Evolutionary conservation across 352 stramenopile species (phyloP).

Genomic region (Globisporangium heterothallicum): DNA sequence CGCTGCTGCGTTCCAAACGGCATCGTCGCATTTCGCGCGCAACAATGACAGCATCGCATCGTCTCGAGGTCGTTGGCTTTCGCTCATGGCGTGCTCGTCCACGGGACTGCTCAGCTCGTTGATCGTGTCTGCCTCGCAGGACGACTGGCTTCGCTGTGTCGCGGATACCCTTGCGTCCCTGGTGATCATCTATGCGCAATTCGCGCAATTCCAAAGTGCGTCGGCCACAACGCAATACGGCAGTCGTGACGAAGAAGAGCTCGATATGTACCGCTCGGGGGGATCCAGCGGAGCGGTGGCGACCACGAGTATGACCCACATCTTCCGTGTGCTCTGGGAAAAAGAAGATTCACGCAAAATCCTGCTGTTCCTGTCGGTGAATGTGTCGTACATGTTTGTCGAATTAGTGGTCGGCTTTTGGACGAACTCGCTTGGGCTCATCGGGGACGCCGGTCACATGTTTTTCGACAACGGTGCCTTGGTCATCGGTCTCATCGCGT

Average conservation of each 20-base stretch:
- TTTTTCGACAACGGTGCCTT: constrained; percentile 84
- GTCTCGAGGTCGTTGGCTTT: constrained; percentile 24
- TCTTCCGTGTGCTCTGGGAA: constrained; percentile 44
- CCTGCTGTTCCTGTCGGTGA: constrained; percentile 75
- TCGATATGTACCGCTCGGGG: constrained; percentile 39
- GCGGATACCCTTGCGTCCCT: constrained; percentile 31
- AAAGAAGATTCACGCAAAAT: constrained; percentile 68
- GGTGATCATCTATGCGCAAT: constrained; percentile 48
- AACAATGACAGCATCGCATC: constrained; percentile 18
- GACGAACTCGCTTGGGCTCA: constrained; percentile 82
- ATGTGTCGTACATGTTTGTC: constrained; percentile 85
- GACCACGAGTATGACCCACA: constrained; percentile 8
- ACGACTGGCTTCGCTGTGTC: constrained; percentile 44
- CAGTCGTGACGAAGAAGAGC: constrained; percentile 17
- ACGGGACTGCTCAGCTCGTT: constrained; percentile 39
- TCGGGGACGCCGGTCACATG: constrained; percentile 87
- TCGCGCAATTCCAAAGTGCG: constrained; percentile 21
- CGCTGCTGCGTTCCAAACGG: constrained; percentile 9
- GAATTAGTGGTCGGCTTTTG: constrained; percentile 80
- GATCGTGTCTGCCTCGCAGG: constrained; percentile 30
- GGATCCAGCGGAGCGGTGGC: not conserved
- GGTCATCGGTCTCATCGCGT: constrained; percentile 78
- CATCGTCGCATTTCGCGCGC: constrained; percentile 18
- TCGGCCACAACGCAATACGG: constrained; percentile 18
- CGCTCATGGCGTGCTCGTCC: constrained; percentile 32